Conservation (phyloP, 495 filamentous ascomycete species). For the Neurospora sublineolata region DNA sequence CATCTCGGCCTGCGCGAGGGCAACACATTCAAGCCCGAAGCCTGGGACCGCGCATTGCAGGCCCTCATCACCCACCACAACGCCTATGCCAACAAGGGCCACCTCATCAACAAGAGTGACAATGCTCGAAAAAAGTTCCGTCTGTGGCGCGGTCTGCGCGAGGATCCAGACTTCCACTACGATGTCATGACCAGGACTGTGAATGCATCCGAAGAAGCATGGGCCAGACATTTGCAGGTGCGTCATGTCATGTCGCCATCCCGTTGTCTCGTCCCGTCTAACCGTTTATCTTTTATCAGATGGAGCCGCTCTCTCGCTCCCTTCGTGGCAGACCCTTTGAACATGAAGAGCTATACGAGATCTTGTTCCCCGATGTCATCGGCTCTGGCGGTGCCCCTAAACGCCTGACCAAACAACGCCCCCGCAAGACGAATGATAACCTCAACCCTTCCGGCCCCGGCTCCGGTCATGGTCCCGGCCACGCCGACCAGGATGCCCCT, state of each 20-base stretch:
- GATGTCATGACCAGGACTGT: slow-evolving; percentile 31
- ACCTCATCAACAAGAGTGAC: slow-evolving; percentile 44
- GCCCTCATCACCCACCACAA: slow-evolving; percentile 34
- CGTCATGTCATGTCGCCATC: not conserved
- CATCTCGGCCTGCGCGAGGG: slow-evolving; percentile 35
- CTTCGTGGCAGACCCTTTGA: slow-evolving; percentile 37
- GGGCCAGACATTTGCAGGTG: slow-evolving; percentile 37
- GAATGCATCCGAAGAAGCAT: slow-evolving; percentile 36
- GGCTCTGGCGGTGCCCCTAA: slow-evolving; percentile 40
- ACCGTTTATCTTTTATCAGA: slow-evolving; percentile 16
- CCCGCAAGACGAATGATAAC: slow-evolving; percentile 28
- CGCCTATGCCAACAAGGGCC: slow-evolving; percentile 38
- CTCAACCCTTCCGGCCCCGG: slow-evolving; percentile 1
- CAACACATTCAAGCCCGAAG: slow-evolving; percentile 41
- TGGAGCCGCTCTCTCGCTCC: slow-evolving; percentile 36
- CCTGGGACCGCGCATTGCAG: slow-evolving; percentile 38
- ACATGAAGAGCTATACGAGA: slow-evolving; percentile 40
- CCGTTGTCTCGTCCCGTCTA: not conserved
- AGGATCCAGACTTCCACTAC: slow-evolving; percentile 38
- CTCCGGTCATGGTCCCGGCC: not conserved
- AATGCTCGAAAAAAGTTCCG: slow-evolving; percentile 44
- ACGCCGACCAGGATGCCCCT: slow-evolving; percentile 20
- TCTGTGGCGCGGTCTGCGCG: slow-evolving; percentile 38
- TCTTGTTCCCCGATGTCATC: slow-evolving; percentile 38
- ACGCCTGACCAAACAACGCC: slow-evolving; percentile 31